Evolutionary conservation across 371 early-diverging fungal genomes (phyloP).

Genomic region (Encephalitozoon romaleae): DNA sequence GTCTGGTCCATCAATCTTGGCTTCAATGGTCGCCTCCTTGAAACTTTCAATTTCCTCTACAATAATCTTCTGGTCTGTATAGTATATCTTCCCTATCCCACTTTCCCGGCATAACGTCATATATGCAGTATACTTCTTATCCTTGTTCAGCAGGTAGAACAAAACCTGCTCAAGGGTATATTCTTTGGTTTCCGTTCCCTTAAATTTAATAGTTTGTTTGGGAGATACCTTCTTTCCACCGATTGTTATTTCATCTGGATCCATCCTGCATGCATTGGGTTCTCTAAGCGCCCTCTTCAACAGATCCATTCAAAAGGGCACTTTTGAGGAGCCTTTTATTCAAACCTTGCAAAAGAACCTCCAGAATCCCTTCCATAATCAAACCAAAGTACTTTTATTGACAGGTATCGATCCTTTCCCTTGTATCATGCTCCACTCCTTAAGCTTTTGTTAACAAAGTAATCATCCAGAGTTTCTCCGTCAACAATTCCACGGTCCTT

Average conservation of each 20-base stretch:
- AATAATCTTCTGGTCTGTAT: constrained; percentile 33
- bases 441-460: constrained; percentile 11
- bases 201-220: constrained; percentile 1
- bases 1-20: constrained; percentile 13
- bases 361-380: background rate
- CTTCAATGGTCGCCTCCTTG: background rate
- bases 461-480: constrained; percentile 13
- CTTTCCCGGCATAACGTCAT: constrained; percentile 14
- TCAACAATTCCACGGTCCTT: constrained; percentile 29
- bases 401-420: background rate
- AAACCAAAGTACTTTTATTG: background rate
- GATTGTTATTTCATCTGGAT: background rate
- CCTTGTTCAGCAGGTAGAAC: constrained; percentile 21
- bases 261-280: background rate
- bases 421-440: background rate
- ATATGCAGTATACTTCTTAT: constrained; percentile 21
- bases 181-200: constrained; percentile 2
- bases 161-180: constrained; percentile 31
- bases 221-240: background rate
- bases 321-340: background rate
- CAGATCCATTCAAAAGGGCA: constrained; percentile 7
- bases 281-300: background rate
- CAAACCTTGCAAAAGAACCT: background rate
- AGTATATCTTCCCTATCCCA: constrained; percentile 10
- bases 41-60: constrained; percentile 31